phyloP scores from a whole-genome alignment of 192 early-diverging fungal species.

The Entomortierella parvispora region DNA sequence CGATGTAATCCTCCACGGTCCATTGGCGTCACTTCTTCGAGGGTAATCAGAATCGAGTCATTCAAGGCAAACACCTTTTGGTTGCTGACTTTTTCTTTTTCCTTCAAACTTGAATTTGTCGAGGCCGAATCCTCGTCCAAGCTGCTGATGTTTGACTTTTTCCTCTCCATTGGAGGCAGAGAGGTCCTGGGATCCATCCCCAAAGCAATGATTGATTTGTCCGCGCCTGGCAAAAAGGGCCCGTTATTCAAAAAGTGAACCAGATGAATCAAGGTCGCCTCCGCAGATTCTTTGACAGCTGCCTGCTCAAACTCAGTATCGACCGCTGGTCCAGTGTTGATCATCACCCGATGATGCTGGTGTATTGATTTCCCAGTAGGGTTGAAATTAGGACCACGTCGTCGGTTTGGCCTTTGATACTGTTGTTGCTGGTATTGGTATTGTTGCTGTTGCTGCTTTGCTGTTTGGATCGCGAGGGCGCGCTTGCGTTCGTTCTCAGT shows the following conservation, averaged over 20 bases:
- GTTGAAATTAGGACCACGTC: conserved; percentile 39
- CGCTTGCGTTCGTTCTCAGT: conserved; percentile 37
- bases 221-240: conserved; percentile 68
- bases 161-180: background rate
- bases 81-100: conserved; percentile 54
- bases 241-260: conserved; percentile 77
- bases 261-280: conserved; percentile 75
- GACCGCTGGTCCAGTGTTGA: conserved; percentile 22
- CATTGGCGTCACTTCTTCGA: conserved; percentile 69
- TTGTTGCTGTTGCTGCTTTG: conserved; percentile 26
- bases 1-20: conserved; percentile 52
- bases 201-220: conserved; percentile 13
- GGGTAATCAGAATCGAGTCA: conserved; percentile 74
- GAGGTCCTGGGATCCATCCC: conserved; percentile 24
- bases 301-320: conserved; percentile 37
- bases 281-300: conserved; percentile 68
- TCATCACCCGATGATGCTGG: conserved; percentile 45
- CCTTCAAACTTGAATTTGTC: conserved; percentile 12
- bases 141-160: too few relatives aligned
- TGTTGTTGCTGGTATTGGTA: conserved; percentile 7
- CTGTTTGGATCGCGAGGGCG: conserved; percentile 8
- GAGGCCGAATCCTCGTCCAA: too few relatives aligned
- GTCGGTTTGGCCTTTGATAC: background rate
- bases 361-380: conserved; percentile 37
- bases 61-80: conserved; percentile 80